A percentile compares a stretch with the other conserved stretches of the same genome.
These are phyloP conservation scores for Salix arbutifolia DNA, from an alignment of 345 rosid genomes.

Conservation along the genomic window DNA sequence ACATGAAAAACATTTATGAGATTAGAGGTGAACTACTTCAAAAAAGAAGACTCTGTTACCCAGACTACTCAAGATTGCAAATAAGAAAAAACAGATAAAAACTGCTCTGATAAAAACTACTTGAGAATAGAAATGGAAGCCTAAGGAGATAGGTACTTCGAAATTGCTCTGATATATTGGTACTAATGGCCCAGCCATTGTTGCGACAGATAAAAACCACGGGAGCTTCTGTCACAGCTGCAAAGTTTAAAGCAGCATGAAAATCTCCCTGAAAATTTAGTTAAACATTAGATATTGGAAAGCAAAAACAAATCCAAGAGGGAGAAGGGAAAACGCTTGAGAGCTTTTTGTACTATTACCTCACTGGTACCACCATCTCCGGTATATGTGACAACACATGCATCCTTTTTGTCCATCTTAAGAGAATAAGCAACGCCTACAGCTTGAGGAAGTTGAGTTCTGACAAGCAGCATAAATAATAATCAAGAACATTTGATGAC, in stretches of 20 bases:
- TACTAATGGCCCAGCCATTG: constrained; percentile 94
- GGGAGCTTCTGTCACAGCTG: constrained; percentile 74
- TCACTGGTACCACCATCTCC: constrained; percentile 89
- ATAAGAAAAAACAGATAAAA: too few species aligned
- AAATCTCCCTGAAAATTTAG: constrained; percentile 61
- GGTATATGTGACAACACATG: constrained; percentile 63
- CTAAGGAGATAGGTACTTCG: constrained; percentile 48
- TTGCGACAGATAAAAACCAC: constrained; percentile 79
- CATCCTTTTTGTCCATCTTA: constrained; percentile 72
- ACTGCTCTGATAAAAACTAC: too few species aligned
- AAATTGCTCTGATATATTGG: constrained; percentile 75
- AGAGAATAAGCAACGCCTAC: constrained; percentile 89
- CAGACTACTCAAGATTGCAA: background rate
- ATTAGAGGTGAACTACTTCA: background rate
- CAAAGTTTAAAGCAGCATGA: constrained; percentile 73
- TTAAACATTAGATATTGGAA: constrained; percentile 11
- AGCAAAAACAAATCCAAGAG: background rate
- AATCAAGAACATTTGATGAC: background rate
- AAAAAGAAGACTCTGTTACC: background rate
- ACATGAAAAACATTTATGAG: background rate
- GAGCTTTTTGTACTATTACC: constrained; percentile 26
- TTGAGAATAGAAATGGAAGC: background rate
- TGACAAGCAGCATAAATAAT: constrained; percentile 14
- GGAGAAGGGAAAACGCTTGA: background rate
- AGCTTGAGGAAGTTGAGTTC: constrained; percentile 80